phyloP scores from a whole-genome alignment of 2,329 filamentous ascomycete genomes.

The Lecanoromycetidae sp. region DNA sequence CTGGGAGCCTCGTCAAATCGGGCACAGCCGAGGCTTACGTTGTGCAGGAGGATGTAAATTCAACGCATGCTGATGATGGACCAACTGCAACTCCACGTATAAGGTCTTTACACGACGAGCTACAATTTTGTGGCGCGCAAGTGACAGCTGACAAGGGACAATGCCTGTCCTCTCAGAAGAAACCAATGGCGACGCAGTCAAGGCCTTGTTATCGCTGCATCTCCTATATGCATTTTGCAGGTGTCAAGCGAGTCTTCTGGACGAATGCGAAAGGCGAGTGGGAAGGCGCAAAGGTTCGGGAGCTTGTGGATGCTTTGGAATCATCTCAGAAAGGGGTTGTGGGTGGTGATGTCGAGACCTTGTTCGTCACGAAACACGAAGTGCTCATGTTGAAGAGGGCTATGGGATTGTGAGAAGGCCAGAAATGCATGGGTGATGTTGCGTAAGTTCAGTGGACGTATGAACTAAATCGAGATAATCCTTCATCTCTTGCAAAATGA shows the following conservation, averaged over 20 bases:
- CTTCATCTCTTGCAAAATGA: no score
- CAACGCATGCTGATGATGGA: neutral
- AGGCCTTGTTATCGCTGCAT: constrained; percentile 43
- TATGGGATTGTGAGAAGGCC: neutral
- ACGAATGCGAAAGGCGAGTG: constrained; percentile 37
- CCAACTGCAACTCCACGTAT: neutral
- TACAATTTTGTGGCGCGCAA: constrained; percentile 17
- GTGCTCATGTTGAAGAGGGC: constrained; percentile 20
- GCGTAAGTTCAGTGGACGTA: no score
- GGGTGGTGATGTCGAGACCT: neutral
- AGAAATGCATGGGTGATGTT: no score
- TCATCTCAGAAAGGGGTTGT: neutral
- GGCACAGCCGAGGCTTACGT: no score
- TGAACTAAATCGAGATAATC: no score
- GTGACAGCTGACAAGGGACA: no score
- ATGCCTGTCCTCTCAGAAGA: neutral
- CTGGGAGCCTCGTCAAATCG: no score
- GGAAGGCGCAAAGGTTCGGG: constrained; percentile 40
- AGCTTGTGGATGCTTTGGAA: constrained; percentile 37
- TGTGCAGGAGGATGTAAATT: neutral
- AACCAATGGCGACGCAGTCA: constrained; percentile 27
- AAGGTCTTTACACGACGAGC: constrained; percentile 39
- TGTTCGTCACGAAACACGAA: constrained; percentile 45
- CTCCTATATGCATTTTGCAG: constrained; percentile 39
- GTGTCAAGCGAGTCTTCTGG: constrained; percentile 43